Conservation (phyloP, 164 flowering plant species). For the Stephania yunnanensis region DNA sequence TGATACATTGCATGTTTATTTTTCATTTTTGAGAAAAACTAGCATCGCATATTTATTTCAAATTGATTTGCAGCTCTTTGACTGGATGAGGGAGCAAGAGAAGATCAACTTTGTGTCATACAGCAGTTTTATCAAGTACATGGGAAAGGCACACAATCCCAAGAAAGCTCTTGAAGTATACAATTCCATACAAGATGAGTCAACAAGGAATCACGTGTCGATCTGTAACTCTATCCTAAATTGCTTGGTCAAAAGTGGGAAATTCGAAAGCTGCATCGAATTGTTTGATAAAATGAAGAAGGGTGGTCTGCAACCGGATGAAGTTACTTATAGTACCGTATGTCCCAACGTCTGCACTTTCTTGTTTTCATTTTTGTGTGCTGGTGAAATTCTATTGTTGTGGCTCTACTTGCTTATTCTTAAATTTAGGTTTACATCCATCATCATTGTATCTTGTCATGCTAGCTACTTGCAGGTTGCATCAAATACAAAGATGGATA, state of each 20-base stretch:
- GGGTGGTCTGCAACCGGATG: conserved; percentile 69
- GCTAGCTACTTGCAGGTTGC: conserved; percentile 86
- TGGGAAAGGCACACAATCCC: conserved; percentile 49
- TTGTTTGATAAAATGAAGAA: conserved; percentile 80
- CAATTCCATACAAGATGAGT: conserved; percentile 52
- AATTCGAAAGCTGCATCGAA: conserved; percentile 49
- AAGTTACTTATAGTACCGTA: conserved; percentile 81
- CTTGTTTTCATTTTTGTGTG: not conserved
- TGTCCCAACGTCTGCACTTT: conserved; percentile 16
- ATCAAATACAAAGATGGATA: conserved; percentile 61
- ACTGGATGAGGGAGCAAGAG: conserved; percentile 72
- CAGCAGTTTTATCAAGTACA: conserved; percentile 71
- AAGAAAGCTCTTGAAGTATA: conserved; percentile 65
- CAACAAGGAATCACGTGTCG: conserved; percentile 42
- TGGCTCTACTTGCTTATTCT: not conserved
- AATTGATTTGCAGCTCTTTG: conserved; percentile 58
- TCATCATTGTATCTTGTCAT: conserved; percentile 18
- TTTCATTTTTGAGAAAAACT: not conserved
- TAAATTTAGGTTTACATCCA: not conserved
- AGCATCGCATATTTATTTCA: not conserved
- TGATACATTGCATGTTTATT: not conserved
- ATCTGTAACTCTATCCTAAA: conserved; percentile 77
- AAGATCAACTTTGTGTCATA: conserved; percentile 67
- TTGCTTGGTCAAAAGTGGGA: conserved; percentile 67
- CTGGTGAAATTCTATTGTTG: not conserved